Base-by-base conservation (phyloP, 78 protist species). In the Cavenderia fasciculata region DNA sequence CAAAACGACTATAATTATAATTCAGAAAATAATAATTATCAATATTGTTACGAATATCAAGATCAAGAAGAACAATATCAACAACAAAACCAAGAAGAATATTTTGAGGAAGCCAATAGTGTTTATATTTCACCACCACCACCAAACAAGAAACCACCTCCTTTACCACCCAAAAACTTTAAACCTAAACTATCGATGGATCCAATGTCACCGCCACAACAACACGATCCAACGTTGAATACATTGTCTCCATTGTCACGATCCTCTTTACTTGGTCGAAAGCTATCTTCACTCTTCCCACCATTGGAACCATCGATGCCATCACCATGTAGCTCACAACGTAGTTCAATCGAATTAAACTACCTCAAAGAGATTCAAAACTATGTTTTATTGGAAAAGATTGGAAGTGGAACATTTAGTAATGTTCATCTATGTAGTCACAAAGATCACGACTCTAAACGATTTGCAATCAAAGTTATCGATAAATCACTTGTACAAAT, bases 391-490 rank as follows among this genome's bases (percentile, higher is more conserved):
- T 2, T 65, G 0, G 92, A 86, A 14, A 70, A 73, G 47, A 51
- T 86, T 27, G 92, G 92, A 29, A 86, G 95, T 41, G 95, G 95
- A 19, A 77, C 92, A 49, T 92, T 92, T 59, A 52, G 74, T 23
- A 92, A 84, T 33, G 95, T 92, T 2, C 73, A 84, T 68, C 27
- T 59, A 21, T 85, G 87, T 56, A 66, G 52, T 0, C 71, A 82
- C 31, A 92, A 92, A 46, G 87, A 73, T 23, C 79, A 59, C 0
- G 21, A 74, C 3, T n/a, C n/a, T n/a, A 46, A 49, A 49, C 77
- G 44, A 57, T 78, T 72, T 54, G 96, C 96, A 31, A 52, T 90
- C 25, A 94, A 94, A 59, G 63, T 87, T 29, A 86, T 82, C 47
- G 93, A 93, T 73, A 85, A 85, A 72, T 77, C 93, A 36, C 41